Conservation (phyloP, 441 rosid genomes). For the Jatropha podagrica region DNA sequence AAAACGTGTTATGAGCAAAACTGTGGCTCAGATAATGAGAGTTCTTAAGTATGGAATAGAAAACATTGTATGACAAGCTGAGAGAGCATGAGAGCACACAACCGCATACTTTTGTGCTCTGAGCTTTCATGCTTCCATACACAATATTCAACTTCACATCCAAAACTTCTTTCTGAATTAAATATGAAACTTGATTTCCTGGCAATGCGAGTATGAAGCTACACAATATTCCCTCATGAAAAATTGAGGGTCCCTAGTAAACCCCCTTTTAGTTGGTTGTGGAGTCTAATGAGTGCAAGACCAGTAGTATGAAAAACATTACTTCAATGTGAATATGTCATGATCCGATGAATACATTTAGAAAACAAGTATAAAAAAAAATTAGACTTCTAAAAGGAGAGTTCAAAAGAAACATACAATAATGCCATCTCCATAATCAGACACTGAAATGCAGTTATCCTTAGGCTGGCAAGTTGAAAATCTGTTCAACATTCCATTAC, state of each 20-base stretch:
- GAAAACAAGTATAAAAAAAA: background rate
- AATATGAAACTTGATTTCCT: no score
- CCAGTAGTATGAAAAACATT: background rate
- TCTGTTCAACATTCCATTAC: background rate
- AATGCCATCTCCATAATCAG: background rate
- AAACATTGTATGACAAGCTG: background rate
- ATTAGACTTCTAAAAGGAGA: background rate
- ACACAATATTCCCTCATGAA: no score
- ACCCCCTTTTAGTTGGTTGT: no score
- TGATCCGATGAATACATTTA: background rate
- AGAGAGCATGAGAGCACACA: background rate
- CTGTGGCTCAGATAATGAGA: conserved; percentile 26
- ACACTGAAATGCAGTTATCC: background rate
- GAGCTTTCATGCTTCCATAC: background rate
- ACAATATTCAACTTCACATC: background rate
- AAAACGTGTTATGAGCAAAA: background rate
- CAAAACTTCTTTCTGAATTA: background rate
- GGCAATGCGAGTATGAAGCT: background rate
- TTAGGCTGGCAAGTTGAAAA: conserved; percentile 13
- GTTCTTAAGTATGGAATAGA: conserved; percentile 17
- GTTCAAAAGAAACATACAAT: background rate
- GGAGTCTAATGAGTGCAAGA: no score
- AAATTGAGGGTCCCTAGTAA: no score
- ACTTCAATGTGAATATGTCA: background rate
- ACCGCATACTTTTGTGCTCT: background rate